Evolutionary conservation across 331 rosid genomes (phyloP), one percentile per base, ranked within the genome.

Genomic region (Saraca asoca): DNA sequence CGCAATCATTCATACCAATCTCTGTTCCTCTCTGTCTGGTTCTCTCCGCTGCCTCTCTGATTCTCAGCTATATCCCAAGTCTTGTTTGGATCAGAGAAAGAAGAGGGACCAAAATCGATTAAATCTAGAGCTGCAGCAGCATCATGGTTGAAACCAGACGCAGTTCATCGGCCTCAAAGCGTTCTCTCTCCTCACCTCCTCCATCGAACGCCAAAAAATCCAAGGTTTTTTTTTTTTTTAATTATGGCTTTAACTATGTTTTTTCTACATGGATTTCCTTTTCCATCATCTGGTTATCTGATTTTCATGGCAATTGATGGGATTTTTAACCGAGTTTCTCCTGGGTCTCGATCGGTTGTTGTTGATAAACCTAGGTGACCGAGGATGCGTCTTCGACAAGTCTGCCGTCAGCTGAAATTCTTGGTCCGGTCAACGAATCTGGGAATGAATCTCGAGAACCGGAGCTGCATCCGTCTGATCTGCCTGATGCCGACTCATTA

Each of bases 61-160:
- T 65, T 52, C 65, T 55, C 70, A 45, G 14, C 41, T 72, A 35
- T 46, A 13, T 49, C 39, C 72, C 18, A 44, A 34, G 45, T 64
- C 70, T 73, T 60, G 73, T 24, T 78, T 69, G 82, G 85, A 76
- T 79, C 82, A 77, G 82, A 73, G 78, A 64, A 37, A 2, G 66
- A 59, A 24, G 60, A 38, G 57, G 63, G 72, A 34, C 50, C 19
- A 37, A 43, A 37, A 9, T 15, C 57, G 15, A 34, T 24, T 24
- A 24, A 24, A 24, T 24, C 54, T 11, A 57, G 19, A 39, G 13
- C 73, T 16, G 20, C 42, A 14, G 7, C 42, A 10, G 11, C 69
- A 80, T 11, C 79, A 94, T 94, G 99, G 99, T 94, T 58, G 99
- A 94, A 66, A 94, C 97, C 55, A 83, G 97, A 54, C 83, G 95